These are phyloP conservation scores for Blastomyces parvus DNA, from an alignment of 2,329 filamentous ascomycete species.

Conservation along the genomic window DNA sequence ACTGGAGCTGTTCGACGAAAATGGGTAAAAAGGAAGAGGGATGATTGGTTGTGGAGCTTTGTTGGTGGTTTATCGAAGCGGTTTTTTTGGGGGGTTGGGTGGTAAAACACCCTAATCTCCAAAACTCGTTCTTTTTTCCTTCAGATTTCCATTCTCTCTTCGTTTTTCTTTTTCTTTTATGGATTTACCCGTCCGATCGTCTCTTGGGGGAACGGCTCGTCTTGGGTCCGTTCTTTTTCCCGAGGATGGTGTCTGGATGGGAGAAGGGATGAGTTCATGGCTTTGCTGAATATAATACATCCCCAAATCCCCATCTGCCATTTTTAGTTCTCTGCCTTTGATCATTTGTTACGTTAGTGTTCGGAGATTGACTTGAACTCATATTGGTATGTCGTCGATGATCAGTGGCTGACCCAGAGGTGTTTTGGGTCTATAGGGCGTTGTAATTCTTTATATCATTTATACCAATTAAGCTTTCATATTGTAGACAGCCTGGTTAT, in stretches of 20 bases:
- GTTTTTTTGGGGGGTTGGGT: conserved; percentile 3
- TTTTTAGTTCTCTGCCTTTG: not conserved
- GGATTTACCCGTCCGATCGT: conserved; percentile 17
- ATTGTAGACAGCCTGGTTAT: too few species aligned
- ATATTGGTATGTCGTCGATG: not conserved
- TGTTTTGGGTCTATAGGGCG: too few species aligned
- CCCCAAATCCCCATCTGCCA: not conserved
- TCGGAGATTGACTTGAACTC: too few species aligned
- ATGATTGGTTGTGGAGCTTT: conserved; percentile 39
- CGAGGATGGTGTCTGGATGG: conserved; percentile 24
- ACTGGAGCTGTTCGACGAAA: not conserved
- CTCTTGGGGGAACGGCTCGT: conserved; percentile 24
- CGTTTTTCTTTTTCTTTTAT: conserved; percentile 11
- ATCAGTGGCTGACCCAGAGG: not conserved
- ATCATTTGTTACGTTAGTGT: not conserved
- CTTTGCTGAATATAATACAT: conserved; percentile 27
- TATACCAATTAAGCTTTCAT: not conserved
- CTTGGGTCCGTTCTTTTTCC: conserved; percentile 25
- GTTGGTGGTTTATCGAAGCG: conserved; percentile 17
- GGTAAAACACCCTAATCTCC: not conserved
- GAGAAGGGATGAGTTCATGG: conserved; percentile 38
- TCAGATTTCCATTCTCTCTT: conserved; percentile 7
- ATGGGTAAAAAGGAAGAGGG: conserved; percentile 18
- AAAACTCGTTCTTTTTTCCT: conserved; percentile 5
- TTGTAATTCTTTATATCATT: too few species aligned